Base-by-base conservation (phyloP, 2,329 filamentous ascomycete genomes). In the Colletotrichum shisoi region DNA sequence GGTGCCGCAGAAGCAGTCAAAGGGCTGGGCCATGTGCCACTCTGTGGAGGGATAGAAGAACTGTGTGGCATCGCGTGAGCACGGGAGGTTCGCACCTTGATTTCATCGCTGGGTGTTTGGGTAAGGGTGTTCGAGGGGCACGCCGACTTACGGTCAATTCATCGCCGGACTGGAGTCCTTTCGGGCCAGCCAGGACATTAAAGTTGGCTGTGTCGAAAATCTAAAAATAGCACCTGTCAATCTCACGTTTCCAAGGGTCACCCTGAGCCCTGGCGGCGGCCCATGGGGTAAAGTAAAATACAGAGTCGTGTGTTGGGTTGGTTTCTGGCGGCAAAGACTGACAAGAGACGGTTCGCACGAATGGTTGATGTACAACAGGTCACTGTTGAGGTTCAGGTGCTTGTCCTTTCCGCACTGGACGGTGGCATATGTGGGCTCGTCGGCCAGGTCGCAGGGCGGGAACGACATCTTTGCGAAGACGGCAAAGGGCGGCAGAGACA, bases 41-140 rank as follows among this genome's bases (percentile, higher is more conserved):
- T 92, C 90, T 1, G 89, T 91, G 61, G 87, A 91, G 4, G 90
- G 89, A 72, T 92, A 92, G 78, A 92, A 92, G 79, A 91, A 92
- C 74, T 86, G n/a, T 3, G 27, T 31, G 27, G 27, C 34, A 37
- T 53, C 19, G 37, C 40, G 34, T 40, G 34, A 15, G 34, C 31
- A n/a, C 9, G 34, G n/a, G 34, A 4, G 39, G n/a, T 31, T 31
- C 27, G 27, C 27, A 31, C 7, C 7, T 8, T 31, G 27, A 31
- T 31, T 31, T 31, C 27, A 31, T 31, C 27, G 27, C 27, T 31
- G 27, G 27, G 27, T 31, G 27, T 8, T 31, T 1, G 8, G 21
- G 46, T 3, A 24, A 3, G 24, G 24, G 24, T 2, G 24, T 24
- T 24, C 24, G 24, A 31, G 31, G 9, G 46, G 15, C 17, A 42